A percentile compares a stretch with the other conserved stretches of the same genome.
Evolutionary conservation across 2,329 filamentous ascomycete species (phyloP).

Genomic region (Xylaria sp.): DNA sequence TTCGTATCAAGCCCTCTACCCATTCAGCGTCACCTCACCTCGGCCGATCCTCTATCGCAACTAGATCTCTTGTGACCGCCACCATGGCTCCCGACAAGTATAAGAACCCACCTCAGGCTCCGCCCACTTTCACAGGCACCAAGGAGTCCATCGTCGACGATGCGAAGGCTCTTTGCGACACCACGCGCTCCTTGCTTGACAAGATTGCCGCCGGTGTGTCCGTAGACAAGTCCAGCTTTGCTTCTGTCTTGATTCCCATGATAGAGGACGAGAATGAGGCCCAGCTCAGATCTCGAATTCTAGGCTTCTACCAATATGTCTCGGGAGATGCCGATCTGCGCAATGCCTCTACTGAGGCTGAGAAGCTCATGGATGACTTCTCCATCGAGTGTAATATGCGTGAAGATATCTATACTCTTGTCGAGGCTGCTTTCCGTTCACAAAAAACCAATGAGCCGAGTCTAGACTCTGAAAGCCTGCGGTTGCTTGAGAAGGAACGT

Average conservation of each 20-base stretch:
- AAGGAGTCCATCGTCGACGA: constrained; percentile 73
- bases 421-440: constrained; percentile 67
- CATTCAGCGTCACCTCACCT: constrained; percentile 47
- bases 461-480: constrained; percentile 74
- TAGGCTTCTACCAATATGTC: constrained; percentile 84
- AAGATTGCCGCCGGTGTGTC: constrained; percentile 71
- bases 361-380: constrained; percentile 80
- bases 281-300: constrained; percentile 69
- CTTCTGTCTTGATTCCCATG: constrained; percentile 71
- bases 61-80: constrained; percentile 57
- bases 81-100: constrained; percentile 75
- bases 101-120: constrained; percentile 78
- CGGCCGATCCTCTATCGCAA: constrained; percentile 27
- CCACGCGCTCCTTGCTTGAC: constrained; percentile 72
- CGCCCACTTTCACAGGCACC: constrained; percentile 80
- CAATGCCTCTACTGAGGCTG: constrained; percentile 79
- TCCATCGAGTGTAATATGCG: constrained; percentile 82
- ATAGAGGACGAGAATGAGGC: constrained; percentile 76
- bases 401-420: constrained; percentile 78
- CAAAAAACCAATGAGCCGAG: constrained; percentile 62
- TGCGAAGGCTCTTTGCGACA: constrained; percentile 72
- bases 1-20: constrained; percentile 55
- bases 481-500: constrained; percentile 80
- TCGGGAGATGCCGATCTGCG: constrained; percentile 74
- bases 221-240: constrained; percentile 62